Evolutionary conservation across 1,284 basidiomycete genomes (phyloP).

Genomic region (Microbotryomycetes sp.): DNA sequence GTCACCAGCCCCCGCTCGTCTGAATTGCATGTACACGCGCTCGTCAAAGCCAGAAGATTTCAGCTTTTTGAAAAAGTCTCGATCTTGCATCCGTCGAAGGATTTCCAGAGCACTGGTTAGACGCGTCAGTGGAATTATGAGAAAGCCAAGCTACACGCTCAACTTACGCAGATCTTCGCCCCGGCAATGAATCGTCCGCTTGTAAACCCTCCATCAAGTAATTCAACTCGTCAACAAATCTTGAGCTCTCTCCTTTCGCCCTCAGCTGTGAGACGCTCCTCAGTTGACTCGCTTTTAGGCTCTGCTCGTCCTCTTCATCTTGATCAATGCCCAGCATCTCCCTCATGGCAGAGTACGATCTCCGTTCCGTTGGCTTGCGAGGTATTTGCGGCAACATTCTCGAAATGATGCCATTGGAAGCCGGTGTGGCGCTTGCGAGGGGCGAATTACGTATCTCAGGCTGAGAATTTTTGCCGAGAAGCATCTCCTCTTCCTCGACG

Average conservation of each 20-base stretch:
- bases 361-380: background rate
- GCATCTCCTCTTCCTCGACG: background rate
- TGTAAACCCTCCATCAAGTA: conserved; percentile 21
- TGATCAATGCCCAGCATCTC: conserved; percentile 11
- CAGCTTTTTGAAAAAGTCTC: conserved; percentile 20
- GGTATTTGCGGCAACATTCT: background rate
- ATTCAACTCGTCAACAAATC: conserved; percentile 23
- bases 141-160: no score
- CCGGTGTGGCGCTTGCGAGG: background rate
- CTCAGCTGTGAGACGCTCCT: conserved; percentile 12
- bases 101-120: conserved; percentile 18
- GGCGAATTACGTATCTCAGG: no score
- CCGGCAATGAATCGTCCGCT: conserved; percentile 1
- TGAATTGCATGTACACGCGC: conserved; percentile 13
- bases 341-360: conserved; percentile 10
- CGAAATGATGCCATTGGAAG: background rate
- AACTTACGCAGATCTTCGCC: conserved; percentile 13
- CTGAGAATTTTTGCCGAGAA: background rate
- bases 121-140: no score
- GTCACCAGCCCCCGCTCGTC: conserved; percentile 10
- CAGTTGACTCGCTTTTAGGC: background rate
- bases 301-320: conserved; percentile 11
- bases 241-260: conserved; percentile 20
- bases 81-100: conserved; percentile 11
- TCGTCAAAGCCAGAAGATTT: conserved; percentile 23